Evolutionary conservation across 2,329 filamentous ascomycete genomes (phyloP).

Genomic region (Aspergillus sp.): DNA sequence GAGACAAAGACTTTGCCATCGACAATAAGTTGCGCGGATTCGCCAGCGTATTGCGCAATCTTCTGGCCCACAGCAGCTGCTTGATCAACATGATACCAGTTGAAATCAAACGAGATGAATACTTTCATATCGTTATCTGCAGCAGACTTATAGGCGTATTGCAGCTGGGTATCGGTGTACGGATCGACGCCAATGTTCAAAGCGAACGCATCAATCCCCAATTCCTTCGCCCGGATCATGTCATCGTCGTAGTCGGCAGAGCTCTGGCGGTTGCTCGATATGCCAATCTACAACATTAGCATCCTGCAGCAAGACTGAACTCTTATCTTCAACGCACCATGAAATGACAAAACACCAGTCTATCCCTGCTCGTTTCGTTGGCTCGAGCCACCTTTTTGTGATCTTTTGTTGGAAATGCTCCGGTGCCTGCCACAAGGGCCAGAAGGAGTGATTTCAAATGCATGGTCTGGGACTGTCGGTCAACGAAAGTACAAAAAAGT

Average conservation of each 20-base stretch:
- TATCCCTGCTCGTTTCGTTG: slow-evolving; percentile 21
- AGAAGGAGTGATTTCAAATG: slow-evolving; percentile 24
- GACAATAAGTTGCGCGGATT: slow-evolving; percentile 54
- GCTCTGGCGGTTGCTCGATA: slow-evolving; percentile 49
- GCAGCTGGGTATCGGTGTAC: slow-evolving; percentile 52
- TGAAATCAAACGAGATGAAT: slow-evolving; percentile 63
- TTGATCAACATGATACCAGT: slow-evolving; percentile 49
- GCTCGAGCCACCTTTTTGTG: neutral
- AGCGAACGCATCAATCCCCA: slow-evolving; percentile 55
- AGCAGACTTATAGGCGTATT: slow-evolving; percentile 56
- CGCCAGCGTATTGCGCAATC: slow-evolving; percentile 51
- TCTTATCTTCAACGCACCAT: slow-evolving; percentile 37
- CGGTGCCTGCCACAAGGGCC: slow-evolving; percentile 22
- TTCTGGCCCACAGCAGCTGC: slow-evolving; percentile 50
- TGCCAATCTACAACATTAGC: slow-evolving; percentile 46
- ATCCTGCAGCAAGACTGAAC: neutral
- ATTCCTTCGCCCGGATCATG: slow-evolving; percentile 50
- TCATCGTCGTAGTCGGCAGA: slow-evolving; percentile 54
- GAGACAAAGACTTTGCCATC: slow-evolving; percentile 58
- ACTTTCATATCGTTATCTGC: slow-evolving; percentile 55
- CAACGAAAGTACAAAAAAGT: neutral
- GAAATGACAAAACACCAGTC: slow-evolving; percentile 51
- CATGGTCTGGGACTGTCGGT: slow-evolving; percentile 16
- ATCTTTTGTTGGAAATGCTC: slow-evolving; percentile 22
- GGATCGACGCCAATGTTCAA: slow-evolving; percentile 55